A percentile compares a stretch with the other conserved stretches of the same genome.
Conservation (phyloP, 768 basidiomycete species). For the Psilocybe azurescens region DNA sequence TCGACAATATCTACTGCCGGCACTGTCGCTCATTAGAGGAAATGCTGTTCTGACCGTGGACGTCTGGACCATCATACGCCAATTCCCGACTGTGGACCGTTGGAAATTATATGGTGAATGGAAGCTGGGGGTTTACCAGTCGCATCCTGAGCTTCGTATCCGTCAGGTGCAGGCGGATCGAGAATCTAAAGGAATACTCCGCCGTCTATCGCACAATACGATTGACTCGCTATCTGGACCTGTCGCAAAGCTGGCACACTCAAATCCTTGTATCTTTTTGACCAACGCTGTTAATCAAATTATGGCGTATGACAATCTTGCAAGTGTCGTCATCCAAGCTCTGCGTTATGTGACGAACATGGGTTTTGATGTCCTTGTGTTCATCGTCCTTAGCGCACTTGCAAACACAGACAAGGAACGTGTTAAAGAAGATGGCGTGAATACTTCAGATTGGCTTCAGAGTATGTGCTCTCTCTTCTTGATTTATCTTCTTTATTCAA, state of each 20-base stretch:
- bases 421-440: conserved; percentile 92
- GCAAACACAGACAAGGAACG: conserved; percentile 82
- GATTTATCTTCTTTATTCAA: neutral
- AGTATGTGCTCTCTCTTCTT: conserved; percentile 55
- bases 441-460: conserved; percentile 89
- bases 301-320: conserved; percentile 95
- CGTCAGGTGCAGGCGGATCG: conserved; percentile 84
- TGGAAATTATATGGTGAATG: conserved; percentile 97
- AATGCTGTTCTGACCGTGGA: conserved; percentile 92
- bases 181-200: conserved; percentile 88
- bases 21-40: conserved; percentile 81
- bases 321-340: conserved; percentile 87
- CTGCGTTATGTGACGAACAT: conserved; percentile 89
- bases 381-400: conserved; percentile 84
- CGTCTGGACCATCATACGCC: conserved; percentile 87
- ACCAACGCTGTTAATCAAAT: conserved; percentile 89
- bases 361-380: conserved; percentile 93
- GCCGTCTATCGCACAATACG: conserved; percentile 84
- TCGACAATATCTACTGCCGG: conserved; percentile 83
- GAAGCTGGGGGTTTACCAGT: conserved; percentile 74
- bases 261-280: conserved; percentile 94
- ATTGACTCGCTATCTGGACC: conserved; percentile 85
- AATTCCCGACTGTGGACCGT: conserved; percentile 78
- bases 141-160: conserved; percentile 80
- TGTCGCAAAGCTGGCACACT: conserved; percentile 92